Percentiles rank a stretch among this genome's conserved stretches.
Evolutionary conservation across 108 stramenopile genomes (phyloP).

Genomic region (Pseudonitzschia pungens): DNA sequence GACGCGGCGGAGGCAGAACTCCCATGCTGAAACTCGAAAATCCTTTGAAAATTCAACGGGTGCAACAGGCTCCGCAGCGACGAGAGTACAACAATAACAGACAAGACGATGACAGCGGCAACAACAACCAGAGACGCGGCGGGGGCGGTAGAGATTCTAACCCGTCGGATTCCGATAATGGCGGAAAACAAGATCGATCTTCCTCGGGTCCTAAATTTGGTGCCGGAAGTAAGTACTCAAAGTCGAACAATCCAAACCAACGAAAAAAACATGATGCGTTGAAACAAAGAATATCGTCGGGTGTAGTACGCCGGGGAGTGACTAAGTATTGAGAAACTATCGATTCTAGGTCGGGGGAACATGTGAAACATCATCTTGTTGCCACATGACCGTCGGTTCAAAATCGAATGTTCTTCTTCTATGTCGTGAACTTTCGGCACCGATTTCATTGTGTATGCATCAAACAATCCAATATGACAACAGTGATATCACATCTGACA

Average conservation of each 20-base stretch:
- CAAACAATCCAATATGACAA: no score
- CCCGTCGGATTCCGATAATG: slow-evolving; percentile 8
- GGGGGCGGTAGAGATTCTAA: slow-evolving; percentile 5
- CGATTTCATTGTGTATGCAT: no score
- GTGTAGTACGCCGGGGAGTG: no score
- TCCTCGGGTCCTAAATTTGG: slow-evolving; percentile 5
- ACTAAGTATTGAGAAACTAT: no score
- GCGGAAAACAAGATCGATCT: slow-evolving; percentile 12
- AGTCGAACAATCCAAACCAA: no score
- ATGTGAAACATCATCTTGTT: no score
- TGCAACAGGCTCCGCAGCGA: slow-evolving; percentile 22
- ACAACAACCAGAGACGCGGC: background rate
- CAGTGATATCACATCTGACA: slow-evolving; percentile 1
- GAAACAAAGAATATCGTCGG: no score
- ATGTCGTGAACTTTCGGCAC: no score
- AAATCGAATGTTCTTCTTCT: no score
- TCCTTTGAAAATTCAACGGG: slow-evolving; percentile 68
- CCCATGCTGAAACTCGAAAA: slow-evolving; percentile 68
- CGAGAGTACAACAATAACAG: slow-evolving; percentile 28
- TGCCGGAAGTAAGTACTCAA: slow-evolving; percentile 2
- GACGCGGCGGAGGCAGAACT: slow-evolving; percentile 44
- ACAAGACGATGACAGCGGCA: slow-evolving; percentile 15
- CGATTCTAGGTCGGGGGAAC: no score
- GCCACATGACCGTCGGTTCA: no score
- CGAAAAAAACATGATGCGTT: background rate